Evolutionary conservation across 2,329 filamentous ascomycete genomes (phyloP).

Genomic region (Colletotrichum kahawae): DNA sequence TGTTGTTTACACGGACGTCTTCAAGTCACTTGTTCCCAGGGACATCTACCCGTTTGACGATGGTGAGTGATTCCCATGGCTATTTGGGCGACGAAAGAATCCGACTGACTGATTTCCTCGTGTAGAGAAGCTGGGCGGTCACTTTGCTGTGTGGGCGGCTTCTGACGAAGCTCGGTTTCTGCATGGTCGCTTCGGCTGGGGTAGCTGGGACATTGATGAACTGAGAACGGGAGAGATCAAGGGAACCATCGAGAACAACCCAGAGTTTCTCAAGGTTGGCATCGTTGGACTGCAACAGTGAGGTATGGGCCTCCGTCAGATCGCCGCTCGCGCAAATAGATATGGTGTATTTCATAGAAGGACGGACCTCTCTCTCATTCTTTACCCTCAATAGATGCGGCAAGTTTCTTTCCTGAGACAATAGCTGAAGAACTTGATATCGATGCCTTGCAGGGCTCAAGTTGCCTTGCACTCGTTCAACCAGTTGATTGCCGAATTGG

Average conservation of each 20-base stretch:
- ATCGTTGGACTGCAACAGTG: conserved; percentile 4
- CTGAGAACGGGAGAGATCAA: conserved; percentile 25
- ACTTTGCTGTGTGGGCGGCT: conserved; percentile 44
- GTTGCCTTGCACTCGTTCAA: not conserved
- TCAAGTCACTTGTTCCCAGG: conserved; percentile 25
- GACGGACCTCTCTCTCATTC: not conserved
- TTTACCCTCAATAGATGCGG: not conserved
- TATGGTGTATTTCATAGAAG: not conserved
- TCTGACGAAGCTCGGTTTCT: conserved; percentile 41
- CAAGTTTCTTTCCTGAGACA: no score
- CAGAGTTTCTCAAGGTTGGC: conserved; percentile 21
- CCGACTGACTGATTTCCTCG: not conserved
- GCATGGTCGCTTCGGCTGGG: conserved; percentile 42
- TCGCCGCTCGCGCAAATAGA: not conserved
- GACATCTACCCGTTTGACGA: conserved; percentile 31
- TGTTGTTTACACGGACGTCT: conserved; percentile 36
- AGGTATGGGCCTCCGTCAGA: not conserved
- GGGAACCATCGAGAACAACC: conserved; percentile 19
- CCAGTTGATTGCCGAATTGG: not conserved
- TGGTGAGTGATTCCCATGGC: not conserved
- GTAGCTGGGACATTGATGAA: conserved; percentile 48
- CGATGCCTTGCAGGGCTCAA: not conserved
- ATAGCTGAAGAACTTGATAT: not conserved
- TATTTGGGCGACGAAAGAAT: not conserved
- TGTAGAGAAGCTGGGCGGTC: not conserved